A percentile compares a stretch with the other conserved stretches of the same genome.
phyloP scores from a whole-genome alignment of 805 yeast species.

The Candida caryicola region DNA sequence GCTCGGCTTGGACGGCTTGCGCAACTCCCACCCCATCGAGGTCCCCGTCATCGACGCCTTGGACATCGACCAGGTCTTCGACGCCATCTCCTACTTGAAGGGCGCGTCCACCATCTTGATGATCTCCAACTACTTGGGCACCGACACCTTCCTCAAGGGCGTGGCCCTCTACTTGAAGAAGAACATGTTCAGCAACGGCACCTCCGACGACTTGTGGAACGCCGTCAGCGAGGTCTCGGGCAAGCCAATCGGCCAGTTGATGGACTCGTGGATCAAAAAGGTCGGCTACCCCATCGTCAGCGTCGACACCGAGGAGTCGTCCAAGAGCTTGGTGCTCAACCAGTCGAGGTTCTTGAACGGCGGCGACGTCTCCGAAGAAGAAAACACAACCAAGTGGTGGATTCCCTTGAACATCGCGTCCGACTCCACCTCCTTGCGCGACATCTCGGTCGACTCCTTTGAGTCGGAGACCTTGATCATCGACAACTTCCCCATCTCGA shows the following conservation, averaged over 20 bases:
- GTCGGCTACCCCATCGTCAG: conserved; percentile 71
- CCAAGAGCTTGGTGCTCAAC: conserved; percentile 35
- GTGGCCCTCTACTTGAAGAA: conserved; percentile 65
- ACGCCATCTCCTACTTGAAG: conserved; percentile 75
- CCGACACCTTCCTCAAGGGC: conserved; percentile 66
- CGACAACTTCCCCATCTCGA: conserved; percentile 19
- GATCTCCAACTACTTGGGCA: conserved; percentile 71
- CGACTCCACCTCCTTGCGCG: conserved; percentile 10
- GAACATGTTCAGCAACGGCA: conserved; percentile 67
- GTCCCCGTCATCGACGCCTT: conserved; percentile 76
- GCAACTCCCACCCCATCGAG: conserved; percentile 76
- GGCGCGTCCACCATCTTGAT: conserved; percentile 78
- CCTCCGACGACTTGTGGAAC: conserved; percentile 70
- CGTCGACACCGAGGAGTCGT: conserved; percentile 39
- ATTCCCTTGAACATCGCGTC: conserved; percentile 44
- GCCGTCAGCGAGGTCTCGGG: conserved; percentile 63
- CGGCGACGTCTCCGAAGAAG: conserved; percentile 59
- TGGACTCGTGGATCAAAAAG: conserved; percentile 70
- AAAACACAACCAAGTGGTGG: conserved; percentile 60
- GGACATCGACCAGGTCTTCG: conserved; percentile 80
- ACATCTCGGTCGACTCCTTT: conserved; percentile 20
- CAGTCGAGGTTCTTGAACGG: conserved; percentile 64
- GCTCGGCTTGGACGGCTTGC: conserved; percentile 52
- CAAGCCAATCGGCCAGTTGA: conserved; percentile 53
- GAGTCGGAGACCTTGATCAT: conserved; percentile 19